A percentile compares a stretch with the other conserved stretches of the same genome.
Evolutionary conservation across 2,329 filamentous ascomycete species (phyloP).

Genomic region (Aspergillus candidus): DNA sequence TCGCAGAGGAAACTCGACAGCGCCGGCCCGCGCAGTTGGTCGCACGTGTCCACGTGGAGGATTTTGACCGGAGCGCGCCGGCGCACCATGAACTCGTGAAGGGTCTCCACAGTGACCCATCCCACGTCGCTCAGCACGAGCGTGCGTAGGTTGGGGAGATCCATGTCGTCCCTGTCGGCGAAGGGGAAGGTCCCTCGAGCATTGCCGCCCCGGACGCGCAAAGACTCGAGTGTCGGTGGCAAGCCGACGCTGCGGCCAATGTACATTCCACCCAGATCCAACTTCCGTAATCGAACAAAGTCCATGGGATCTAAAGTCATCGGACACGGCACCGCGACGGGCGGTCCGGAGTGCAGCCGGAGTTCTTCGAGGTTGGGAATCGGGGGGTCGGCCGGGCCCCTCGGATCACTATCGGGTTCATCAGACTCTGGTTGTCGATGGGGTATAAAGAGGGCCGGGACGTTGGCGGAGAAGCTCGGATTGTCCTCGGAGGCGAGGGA

Average conservation of each 20-base stretch:
- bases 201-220: constrained; percentile 23
- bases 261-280: constrained; percentile 25
- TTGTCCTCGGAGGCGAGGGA: constrained; percentile 15
- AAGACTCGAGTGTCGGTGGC: constrained; percentile 24
- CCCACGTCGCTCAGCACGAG: constrained; percentile 23
- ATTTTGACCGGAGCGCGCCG: constrained; percentile 18
- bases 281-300: constrained; percentile 19
- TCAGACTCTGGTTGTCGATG: background rate
- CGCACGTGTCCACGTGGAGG: constrained; percentile 25
- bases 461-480: constrained; percentile 5
- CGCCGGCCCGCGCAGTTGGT: constrained; percentile 12
- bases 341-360: constrained; percentile 24
- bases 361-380: constrained; percentile 30
- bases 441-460: constrained; percentile 16
- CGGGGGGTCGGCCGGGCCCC: constrained; percentile 9
- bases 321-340: constrained; percentile 13
- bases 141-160: constrained; percentile 23
- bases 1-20: constrained; percentile 13
- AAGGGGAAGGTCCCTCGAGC: constrained; percentile 11
- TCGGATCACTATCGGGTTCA: background rate
- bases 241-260: constrained; percentile 17
- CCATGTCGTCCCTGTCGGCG: constrained; percentile 3
- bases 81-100: constrained; percentile 14
- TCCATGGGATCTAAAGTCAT: constrained; percentile 12
- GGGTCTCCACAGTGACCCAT: constrained; percentile 16